A percentile compares a stretch with the other conserved stretches of the same genome.
phyloP scores from a whole-genome alignment of 768 basidiomycete genomes.

The Tylopilus rubrobrunneus region DNA sequence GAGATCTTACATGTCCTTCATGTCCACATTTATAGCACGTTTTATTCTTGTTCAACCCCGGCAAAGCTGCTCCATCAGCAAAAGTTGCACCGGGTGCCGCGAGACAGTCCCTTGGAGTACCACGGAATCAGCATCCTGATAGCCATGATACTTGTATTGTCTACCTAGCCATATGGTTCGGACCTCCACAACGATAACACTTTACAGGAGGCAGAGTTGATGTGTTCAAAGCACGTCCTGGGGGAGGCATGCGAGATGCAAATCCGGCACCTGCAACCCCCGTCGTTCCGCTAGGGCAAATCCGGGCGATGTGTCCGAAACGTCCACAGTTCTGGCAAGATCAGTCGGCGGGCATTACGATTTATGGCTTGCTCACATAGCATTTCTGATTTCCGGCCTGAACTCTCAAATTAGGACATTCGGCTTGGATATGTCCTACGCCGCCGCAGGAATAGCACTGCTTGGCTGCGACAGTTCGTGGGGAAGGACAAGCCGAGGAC shows the following conservation, averaged over 20 bases:
- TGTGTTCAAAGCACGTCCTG: slow-evolving; percentile 71
- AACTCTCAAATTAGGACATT: slow-evolving; percentile 76
- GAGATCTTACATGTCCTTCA: slow-evolving; percentile 73
- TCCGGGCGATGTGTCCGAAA: slow-evolving; percentile 77
- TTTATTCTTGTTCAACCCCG: slow-evolving; percentile 52
- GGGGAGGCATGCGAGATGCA: slow-evolving; percentile 66
- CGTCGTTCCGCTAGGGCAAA: slow-evolving; percentile 53
- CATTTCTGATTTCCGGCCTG: slow-evolving; percentile 74
- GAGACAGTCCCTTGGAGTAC: slow-evolving; percentile 65
- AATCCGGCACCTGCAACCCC: slow-evolving; percentile 43
- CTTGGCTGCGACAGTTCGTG: slow-evolving; percentile 77
- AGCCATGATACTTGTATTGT: slow-evolving; percentile 3
- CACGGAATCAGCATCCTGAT: slow-evolving; percentile 4
- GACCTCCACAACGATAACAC: slow-evolving; percentile 86
- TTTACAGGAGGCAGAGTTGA: slow-evolving; percentile 78
- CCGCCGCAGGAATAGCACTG: slow-evolving; percentile 94
- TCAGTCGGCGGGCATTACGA: slow-evolving; percentile 2
- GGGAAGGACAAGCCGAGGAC: slow-evolving; percentile 81
- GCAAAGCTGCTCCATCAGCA: slow-evolving; percentile 39
- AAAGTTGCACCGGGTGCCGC: slow-evolving; percentile 60
- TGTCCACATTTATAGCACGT: slow-evolving; percentile 88
- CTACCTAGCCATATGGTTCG: slow-evolving; percentile 83
- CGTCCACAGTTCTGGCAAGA: slow-evolving; percentile 67
- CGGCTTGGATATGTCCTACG: slow-evolving; percentile 86
- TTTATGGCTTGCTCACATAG: slow-evolving; percentile 53